Conservation (phyloP, 1,139 yeast genomes). For the Saccharomyces pastorianus region DNA sequence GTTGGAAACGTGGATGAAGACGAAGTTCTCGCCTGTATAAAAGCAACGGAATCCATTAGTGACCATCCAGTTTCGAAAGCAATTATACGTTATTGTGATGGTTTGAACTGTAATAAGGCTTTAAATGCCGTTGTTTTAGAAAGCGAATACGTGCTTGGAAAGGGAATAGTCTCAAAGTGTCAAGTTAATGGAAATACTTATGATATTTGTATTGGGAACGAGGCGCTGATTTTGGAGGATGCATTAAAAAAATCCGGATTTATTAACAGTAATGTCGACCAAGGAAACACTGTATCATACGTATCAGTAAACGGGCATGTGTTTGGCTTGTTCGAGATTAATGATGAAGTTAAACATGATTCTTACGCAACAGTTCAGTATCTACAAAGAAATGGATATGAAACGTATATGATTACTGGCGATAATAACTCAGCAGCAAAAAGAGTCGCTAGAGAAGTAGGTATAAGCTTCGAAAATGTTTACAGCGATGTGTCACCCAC, state of each 20-base stretch:
- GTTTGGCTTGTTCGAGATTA: slow-evolving; percentile 57
- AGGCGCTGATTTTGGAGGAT: slow-evolving; percentile 36
- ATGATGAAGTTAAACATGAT: slow-evolving; percentile 64
- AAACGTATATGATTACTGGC: slow-evolving; percentile 89
- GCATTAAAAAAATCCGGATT: slow-evolving; percentile 9
- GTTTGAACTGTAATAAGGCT: slow-evolving; percentile 7
- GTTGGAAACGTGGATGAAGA: slow-evolving; percentile 7
- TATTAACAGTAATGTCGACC: slow-evolving; percentile 9
- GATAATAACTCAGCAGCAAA: slow-evolving; percentile 61
- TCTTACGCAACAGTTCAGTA: slow-evolving; percentile 53
- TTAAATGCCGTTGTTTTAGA: slow-evolving; percentile 32
- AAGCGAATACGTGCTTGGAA: slow-evolving; percentile 52
- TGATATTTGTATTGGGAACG: slow-evolving; percentile 50
- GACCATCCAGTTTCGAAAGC: slow-evolving; percentile 90
- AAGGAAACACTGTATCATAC: slow-evolving; percentile 32
- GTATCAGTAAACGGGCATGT: slow-evolving; percentile 47
- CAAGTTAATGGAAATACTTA: slow-evolving; percentile 18
- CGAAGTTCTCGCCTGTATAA: slow-evolving; percentile 31
- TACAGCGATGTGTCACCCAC: slow-evolving; percentile 74
- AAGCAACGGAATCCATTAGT: slow-evolving; percentile 57
- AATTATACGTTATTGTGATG: slow-evolving; percentile 36
- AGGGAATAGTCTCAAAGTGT: slow-evolving; percentile 49
- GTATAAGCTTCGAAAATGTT: slow-evolving; percentile 55
- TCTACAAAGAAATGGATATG: slow-evolving; percentile 46
- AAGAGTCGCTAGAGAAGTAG: slow-evolving; percentile 57